These are phyloP conservation scores for Cyclotella sp. DNA, from an alignment of 108 stramenopile species.

Conservation along the genomic window DNA sequence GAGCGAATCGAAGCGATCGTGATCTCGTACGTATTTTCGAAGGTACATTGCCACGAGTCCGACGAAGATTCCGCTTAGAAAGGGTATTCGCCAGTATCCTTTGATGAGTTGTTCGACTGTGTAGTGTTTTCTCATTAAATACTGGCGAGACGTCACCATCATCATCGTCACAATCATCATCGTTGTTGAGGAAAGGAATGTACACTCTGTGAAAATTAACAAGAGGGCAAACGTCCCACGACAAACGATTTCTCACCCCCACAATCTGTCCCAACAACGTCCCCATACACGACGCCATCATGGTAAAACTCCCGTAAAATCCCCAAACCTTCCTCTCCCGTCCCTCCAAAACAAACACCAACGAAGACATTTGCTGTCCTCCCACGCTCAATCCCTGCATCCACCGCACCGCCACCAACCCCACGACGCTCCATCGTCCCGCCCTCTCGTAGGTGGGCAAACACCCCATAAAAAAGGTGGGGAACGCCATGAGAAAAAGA, in stretches of 20 bases:
- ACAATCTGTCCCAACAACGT: conserved; percentile 33
- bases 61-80: conserved; percentile 46
- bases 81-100: conserved; percentile 52
- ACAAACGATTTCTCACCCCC: conserved; percentile 17
- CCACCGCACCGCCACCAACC: conserved; percentile 42
- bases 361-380: conserved; percentile 46
- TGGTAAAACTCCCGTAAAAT: conserved; percentile 39
- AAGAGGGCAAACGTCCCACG: too few relatives aligned
- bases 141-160: too few relatives aligned
- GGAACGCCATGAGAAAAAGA: conserved; percentile 53
- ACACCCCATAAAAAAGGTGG: conserved; percentile 56
- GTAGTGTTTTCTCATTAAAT: conserved; percentile 24
- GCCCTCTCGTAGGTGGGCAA: conserved; percentile 43
- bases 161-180: too few relatives aligned
- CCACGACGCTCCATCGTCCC: conserved; percentile 33
- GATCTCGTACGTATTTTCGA: conserved; percentile 29
- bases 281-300: conserved; percentile 25
- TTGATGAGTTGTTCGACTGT: conserved; percentile 25
- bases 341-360: conserved; percentile 47
- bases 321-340: conserved; percentile 35
- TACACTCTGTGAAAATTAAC: too few relatives aligned
- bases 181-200: too few relatives aligned
- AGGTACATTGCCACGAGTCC: conserved; percentile 34
- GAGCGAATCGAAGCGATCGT: conserved; percentile 3
- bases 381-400: conserved; percentile 60